A percentile compares a stretch with the other conserved stretches of the same genome.
These are phyloP conservation scores for Adansonia digitata DNA, from an alignment of 345 rosid genomes.

Conservation along the genomic window DNA sequence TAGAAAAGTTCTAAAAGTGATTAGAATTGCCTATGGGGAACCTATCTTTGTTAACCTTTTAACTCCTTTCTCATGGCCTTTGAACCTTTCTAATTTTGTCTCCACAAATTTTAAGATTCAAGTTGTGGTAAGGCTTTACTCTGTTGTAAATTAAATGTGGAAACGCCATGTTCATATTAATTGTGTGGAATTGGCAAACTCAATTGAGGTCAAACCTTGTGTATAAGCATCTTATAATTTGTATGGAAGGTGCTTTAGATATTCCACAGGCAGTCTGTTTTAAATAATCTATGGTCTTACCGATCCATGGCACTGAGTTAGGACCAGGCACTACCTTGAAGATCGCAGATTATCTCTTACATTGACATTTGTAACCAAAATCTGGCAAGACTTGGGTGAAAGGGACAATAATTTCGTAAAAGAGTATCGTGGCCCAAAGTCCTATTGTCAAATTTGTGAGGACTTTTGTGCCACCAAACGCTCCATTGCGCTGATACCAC, in stretches of 20 bases:
- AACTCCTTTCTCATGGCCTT: background rate
- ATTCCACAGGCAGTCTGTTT: background rate
- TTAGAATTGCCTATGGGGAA: background rate
- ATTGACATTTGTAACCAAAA: too few relatives aligned
- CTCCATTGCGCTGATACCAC: too few relatives aligned
- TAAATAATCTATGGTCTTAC: background rate
- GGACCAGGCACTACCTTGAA: background rate
- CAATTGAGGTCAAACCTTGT: background rate
- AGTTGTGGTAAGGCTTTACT: background rate
- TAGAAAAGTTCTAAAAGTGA: slow-evolving; percentile 66
- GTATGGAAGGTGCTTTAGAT: background rate
- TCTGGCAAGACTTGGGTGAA: background rate
- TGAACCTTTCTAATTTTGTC: background rate
- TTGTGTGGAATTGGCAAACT: background rate
- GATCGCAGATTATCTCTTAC: background rate
- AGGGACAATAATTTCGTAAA: background rate
- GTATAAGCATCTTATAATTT: background rate
- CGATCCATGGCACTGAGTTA: background rate
- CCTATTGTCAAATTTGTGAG: background rate
- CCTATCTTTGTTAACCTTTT: background rate
- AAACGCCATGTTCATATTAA: background rate
- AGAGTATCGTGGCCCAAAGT: too few relatives aligned
- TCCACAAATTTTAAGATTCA: slow-evolving; percentile 4
- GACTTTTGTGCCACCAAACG: background rate
- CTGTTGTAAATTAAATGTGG: background rate